phyloP scores from a whole-genome alignment of 2,329 filamentous ascomycete genomes.

The Cladophialophora carrionii region DNA sequence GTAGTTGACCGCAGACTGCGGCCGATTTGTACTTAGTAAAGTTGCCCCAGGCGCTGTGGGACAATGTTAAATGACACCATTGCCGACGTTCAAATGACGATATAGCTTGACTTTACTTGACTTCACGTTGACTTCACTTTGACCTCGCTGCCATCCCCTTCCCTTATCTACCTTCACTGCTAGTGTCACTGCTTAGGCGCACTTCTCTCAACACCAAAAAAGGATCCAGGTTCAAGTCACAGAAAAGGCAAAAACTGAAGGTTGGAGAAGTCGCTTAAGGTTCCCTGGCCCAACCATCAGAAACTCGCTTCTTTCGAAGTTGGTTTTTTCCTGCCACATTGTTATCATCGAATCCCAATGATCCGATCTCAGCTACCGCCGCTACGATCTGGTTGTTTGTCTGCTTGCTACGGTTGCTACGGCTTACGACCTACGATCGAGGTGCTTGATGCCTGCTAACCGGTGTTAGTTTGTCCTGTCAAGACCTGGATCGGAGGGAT shows the following conservation, averaged over 20 bases:
- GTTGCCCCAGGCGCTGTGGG: not conserved
- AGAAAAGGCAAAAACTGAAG: not conserved
- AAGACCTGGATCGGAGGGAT: not conserved
- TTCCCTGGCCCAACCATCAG: not conserved
- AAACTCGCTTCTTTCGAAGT: not conserved
- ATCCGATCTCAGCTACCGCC: not conserved
- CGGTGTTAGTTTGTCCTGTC: conserved; percentile 1
- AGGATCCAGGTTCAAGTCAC: not conserved
- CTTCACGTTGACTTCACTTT: not conserved
- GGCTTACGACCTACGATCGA: not conserved
- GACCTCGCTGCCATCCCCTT: not conserved
- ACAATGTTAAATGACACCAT: not conserved
- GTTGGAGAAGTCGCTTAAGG: not conserved
- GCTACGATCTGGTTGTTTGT: not conserved
- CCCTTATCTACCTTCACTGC: not conserved
- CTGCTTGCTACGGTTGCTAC: not conserved
- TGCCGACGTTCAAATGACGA: not conserved
- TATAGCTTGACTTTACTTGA: not conserved
- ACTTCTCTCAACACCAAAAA: not conserved
- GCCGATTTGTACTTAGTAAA: not conserved
- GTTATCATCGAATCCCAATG: conserved; percentile 1
- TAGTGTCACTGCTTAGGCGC: not conserved
- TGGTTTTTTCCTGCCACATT: conserved; percentile 1
- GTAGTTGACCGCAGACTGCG: not conserved
- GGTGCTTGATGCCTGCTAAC: not conserved